Conservation (phyloP, 768 basidiomycete genomes). For the Grammothele lineata region DNA sequence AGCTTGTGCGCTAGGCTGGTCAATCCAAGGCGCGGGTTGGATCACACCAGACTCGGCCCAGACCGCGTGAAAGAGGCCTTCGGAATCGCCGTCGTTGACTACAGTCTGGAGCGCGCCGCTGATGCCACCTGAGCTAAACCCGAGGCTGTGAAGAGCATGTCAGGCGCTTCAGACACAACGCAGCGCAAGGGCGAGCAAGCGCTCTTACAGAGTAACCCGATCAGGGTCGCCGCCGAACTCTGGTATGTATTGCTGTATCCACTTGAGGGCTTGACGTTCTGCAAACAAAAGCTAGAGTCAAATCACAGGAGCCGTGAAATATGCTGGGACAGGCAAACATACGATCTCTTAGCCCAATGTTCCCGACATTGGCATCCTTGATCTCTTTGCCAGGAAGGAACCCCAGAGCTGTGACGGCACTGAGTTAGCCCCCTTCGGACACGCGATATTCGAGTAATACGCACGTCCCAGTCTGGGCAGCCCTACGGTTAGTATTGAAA, state of each 20-base stretch:
- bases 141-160: not conserved
- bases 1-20: not conserved
- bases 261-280: not conserved
- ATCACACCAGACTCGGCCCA: not conserved
- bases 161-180: not conserved
- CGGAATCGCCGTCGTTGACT: not conserved
- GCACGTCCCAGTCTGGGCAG: not conserved
- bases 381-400: constrained; percentile 37
- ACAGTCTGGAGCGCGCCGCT: not conserved
- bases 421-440: not conserved
- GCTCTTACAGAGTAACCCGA: not conserved
- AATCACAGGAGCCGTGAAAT: not conserved
- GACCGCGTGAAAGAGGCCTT: not conserved
- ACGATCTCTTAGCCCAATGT: constrained; percentile 49
- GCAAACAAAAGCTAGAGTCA: not conserved
- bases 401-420: constrained; percentile 27
- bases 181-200: not conserved
- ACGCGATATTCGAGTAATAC: not conserved
- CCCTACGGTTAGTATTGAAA: not conserved
- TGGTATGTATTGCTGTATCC: not conserved
- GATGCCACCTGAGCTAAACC: not conserved
- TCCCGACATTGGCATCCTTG: constrained; percentile 32
- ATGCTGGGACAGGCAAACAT: not conserved
- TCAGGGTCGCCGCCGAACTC: not conserved
- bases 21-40: not conserved